Evolutionary conservation across 1,139 yeast genomes (phyloP).

Genomic region (Geotrichum candidum): DNA sequence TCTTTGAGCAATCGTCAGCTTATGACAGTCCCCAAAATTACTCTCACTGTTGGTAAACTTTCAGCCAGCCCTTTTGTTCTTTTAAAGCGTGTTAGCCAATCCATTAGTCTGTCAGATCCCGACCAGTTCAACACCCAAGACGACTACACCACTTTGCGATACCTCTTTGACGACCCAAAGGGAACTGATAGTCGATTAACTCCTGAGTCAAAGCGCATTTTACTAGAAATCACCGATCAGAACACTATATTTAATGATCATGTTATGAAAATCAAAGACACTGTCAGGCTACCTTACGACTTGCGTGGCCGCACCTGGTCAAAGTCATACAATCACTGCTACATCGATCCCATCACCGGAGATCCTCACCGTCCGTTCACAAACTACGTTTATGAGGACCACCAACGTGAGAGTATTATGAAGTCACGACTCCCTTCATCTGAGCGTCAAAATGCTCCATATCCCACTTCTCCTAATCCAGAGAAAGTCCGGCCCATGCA

Average conservation of each 20-base stretch:
- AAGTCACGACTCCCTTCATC: slow-evolving; percentile 24
- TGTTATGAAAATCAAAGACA: slow-evolving; percentile 25
- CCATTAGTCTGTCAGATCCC: slow-evolving; percentile 63
- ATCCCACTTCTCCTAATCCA: slow-evolving; percentile 22
- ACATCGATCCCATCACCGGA: slow-evolving; percentile 29
- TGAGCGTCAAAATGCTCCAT: slow-evolving; percentile 25
- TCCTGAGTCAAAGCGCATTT: slow-evolving; percentile 63
- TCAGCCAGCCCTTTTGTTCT: slow-evolving; percentile 55
- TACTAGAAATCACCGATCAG: slow-evolving; percentile 42
- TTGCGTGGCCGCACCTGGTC: slow-evolving; percentile 40
- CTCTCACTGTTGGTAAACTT: slow-evolving; percentile 55
- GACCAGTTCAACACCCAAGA: slow-evolving; percentile 67
- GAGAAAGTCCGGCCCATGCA: neutral
- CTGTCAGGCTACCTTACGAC: slow-evolving; percentile 32
- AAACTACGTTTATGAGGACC: slow-evolving; percentile 30
- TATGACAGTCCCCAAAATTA: slow-evolving; percentile 60
- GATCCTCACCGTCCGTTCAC: slow-evolving; percentile 28
- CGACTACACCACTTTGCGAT: slow-evolving; percentile 68
- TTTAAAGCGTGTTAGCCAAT: slow-evolving; percentile 55
- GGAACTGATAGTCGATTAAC: slow-evolving; percentile 61
- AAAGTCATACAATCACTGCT: slow-evolving; percentile 34
- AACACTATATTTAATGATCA: slow-evolving; percentile 29
- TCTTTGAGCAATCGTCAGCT: slow-evolving; percentile 37
- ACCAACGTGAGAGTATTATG: slow-evolving; percentile 22
- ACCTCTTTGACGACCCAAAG: slow-evolving; percentile 58